phyloP scores from a whole-genome alignment of 805 yeast species.

The Jamesozyma jinghongensis region DNA sequence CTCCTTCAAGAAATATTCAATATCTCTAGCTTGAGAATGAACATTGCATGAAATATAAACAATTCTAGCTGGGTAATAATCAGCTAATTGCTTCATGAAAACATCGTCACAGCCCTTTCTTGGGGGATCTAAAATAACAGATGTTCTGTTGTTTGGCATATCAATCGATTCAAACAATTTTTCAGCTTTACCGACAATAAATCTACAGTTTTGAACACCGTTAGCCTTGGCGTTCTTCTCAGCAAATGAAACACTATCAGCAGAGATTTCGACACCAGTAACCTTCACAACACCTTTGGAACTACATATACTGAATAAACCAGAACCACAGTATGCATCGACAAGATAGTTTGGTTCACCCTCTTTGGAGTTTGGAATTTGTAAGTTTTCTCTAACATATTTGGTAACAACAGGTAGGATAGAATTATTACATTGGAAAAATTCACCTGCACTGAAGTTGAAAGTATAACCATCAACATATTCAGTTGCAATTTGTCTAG shows the following conservation, averaged over 20 bases:
- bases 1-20: slow-evolving; percentile 68
- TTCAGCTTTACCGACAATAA: slow-evolving; percentile 89
- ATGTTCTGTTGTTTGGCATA: slow-evolving; percentile 66
- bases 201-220: slow-evolving; percentile 66
- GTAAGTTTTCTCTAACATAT: slow-evolving; percentile 68
- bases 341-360: slow-evolving; percentile 59
- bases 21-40: slow-evolving; percentile 92
- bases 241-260: slow-evolving; percentile 86
- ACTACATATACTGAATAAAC: slow-evolving; percentile 82
- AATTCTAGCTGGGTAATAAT: slow-evolving; percentile 71
- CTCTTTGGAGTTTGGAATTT: slow-evolving; percentile 34
- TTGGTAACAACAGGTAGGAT: slow-evolving; percentile 75
- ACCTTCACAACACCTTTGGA: slow-evolving; percentile 73
- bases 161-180: slow-evolving; percentile 71
- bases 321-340: slow-evolving; percentile 96
- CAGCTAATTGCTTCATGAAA: slow-evolving; percentile 77
- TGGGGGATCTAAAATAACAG: slow-evolving; percentile 93
- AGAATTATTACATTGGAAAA: slow-evolving; percentile 92
- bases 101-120: slow-evolving; percentile 92
- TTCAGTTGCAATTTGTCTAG: slow-evolving; percentile 74
- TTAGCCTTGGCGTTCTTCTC: slow-evolving; percentile 69
- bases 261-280: slow-evolving; percentile 89
- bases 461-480: slow-evolving; percentile 65
- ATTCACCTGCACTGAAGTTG: slow-evolving; percentile 88
- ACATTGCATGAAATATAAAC: slow-evolving; percentile 97